Conservation (phyloP, 148 eudicot genomes). For the Pouteria glomerata region DNA sequence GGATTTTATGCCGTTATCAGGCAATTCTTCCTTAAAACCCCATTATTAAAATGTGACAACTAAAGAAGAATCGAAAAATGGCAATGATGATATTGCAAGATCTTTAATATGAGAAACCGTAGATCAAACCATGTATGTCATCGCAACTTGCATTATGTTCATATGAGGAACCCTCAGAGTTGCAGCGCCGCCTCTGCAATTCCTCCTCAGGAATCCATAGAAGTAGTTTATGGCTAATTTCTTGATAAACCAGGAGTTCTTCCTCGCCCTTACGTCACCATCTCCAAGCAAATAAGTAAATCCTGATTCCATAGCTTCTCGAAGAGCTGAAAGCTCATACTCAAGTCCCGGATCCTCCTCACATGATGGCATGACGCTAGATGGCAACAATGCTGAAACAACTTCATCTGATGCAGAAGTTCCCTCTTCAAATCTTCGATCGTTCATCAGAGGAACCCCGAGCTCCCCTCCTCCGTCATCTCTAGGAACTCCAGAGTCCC, state of each 20-base stretch:
- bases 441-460: slow-evolving; percentile 49
- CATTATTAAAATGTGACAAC: too few species aligned
- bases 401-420: slow-evolving; percentile 16
- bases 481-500: slow-evolving; percentile 21
- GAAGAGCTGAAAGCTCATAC: slow-evolving; percentile 70
- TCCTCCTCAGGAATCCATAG: slow-evolving; percentile 75
- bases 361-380: slow-evolving; percentile 35
- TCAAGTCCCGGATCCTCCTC: slow-evolving; percentile 68
- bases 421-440: slow-evolving; percentile 25
- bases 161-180: slow-evolving; percentile 81
- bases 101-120: too few species aligned
- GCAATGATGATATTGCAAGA: too few species aligned
- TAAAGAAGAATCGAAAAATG: too few species aligned
- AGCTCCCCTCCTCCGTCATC: slow-evolving; percentile 37
- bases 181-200: slow-evolving; percentile 90
- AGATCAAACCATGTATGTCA: slow-evolving; percentile 73
- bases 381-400: slow-evolving; percentile 27
- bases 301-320: slow-evolving; percentile 77
- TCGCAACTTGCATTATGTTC: slow-evolving; percentile 77
- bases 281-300: slow-evolving; percentile 84
- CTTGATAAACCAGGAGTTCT: slow-evolving; percentile 71
- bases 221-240: slow-evolving; percentile 80
- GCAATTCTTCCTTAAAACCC: too few species aligned
- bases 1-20: too few species aligned
- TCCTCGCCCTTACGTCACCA: slow-evolving; percentile 79